Evolutionary conservation across 352 stramenopile genomes (phyloP), one percentile per base, ranked within the genome.

Genomic region (Aphanomyces cochlioides): DNA sequence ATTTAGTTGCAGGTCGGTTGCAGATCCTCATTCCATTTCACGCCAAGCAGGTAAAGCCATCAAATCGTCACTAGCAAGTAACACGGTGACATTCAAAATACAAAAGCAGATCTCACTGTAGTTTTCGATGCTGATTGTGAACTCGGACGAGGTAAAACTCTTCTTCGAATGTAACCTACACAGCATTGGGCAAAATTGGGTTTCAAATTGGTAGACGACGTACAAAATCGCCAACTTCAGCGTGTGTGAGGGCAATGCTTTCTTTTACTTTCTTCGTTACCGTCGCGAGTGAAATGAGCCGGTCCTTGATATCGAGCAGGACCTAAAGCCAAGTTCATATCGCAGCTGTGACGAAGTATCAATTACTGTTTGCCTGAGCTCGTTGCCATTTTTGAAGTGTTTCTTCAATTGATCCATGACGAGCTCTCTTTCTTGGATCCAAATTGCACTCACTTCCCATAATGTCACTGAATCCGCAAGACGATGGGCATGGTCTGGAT

Each of bases 171-270:
- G 64, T 50, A 15, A 70, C 40, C 64, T 70, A 40, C 4, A 28
- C 45, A 17, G 34, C 47, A 56, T 48, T 36, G 8, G 5, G 39
- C 15, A n/a, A n/a, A 57, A 0, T 28, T 28, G 39, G 43, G 19
- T 38, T 37, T 28, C 59, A 43, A 56, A 12, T 21, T 40, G 19
- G 15, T n/a, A 38, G 43, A 40, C 39, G 8, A 48, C 37, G 48
- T 50, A 88, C 79, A 74, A 90, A 92, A 61, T 92, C 84, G n/a
- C 81, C 80, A 8, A 90, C 82, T 77, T 90, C 77, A n/a, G 82
- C 69, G 72, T 90, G 87, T 7, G 81, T 81, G 21, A 92, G 74
- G 50, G 84, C n/a, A 4, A 92, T 63, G 12, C 79, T 77, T 53
- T 92, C 79, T 72, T 79, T 90, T 38, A 78, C 54, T 47, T 76